These are phyloP conservation scores for Zancudomyces culisetae DNA, from an alignment of 371 early-diverging fungal species.

Conservation along the genomic window DNA sequence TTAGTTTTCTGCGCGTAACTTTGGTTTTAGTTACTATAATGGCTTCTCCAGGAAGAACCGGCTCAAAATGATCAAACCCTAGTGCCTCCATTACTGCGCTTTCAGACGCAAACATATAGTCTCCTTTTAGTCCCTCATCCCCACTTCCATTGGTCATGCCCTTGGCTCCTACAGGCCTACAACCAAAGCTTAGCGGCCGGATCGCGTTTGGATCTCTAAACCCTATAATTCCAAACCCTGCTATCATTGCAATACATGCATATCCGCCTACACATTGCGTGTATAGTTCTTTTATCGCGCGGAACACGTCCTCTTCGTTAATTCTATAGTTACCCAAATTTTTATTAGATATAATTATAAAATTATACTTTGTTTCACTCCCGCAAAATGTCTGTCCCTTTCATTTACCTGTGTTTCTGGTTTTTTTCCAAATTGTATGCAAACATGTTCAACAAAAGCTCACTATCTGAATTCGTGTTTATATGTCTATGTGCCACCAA, in stretches of 20 bases:
- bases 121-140: too few relatives aligned
- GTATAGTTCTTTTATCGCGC: constrained; percentile 67
- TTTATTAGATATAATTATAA: neutral
- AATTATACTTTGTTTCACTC: neutral
- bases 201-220: constrained; percentile 93
- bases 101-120: constrained; percentile 94
- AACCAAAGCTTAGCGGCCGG: constrained; percentile 81
- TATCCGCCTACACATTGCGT: constrained; percentile 75
- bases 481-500: constrained; percentile 90
- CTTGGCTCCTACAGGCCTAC: constrained; percentile 32
- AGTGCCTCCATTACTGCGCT: constrained; percentile 79
- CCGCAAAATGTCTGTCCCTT: neutral
- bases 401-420: constrained; percentile 47
- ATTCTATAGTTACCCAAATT: constrained; percentile 45
- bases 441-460: constrained; percentile 86
- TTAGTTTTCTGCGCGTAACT: constrained; percentile 42
- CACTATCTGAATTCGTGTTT: constrained; percentile 96
- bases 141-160: constrained; percentile 13
- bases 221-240: constrained; percentile 74
- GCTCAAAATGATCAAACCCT: constrained; percentile 68
- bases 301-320: constrained; percentile 91
- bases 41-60: constrained; percentile 83
- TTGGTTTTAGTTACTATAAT: constrained; percentile 63
- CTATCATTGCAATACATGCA: constrained; percentile 89
- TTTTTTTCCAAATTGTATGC: constrained; percentile 81